Conservation (phyloP, 2,329 filamentous ascomycete genomes). For the Aspergillus brunneoviolaceus region DNA sequence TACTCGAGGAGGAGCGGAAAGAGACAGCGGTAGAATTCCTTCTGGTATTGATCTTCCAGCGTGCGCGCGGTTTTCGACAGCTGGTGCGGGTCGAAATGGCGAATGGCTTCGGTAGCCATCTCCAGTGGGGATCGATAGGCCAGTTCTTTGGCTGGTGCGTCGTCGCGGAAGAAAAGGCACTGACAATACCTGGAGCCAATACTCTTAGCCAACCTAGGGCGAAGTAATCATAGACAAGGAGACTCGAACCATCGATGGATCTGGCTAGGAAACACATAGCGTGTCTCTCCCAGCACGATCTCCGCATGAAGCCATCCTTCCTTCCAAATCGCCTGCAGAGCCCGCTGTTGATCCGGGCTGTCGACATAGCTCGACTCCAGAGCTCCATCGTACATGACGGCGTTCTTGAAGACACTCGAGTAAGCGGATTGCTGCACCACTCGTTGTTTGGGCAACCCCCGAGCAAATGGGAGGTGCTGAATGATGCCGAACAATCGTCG, state of each 20-base stretch:
- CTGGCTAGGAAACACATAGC: conserved; percentile 11
- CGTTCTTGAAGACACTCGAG: too few relatives aligned
- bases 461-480: conserved; percentile 1
- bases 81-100: conserved; percentile 11
- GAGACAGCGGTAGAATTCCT: conserved; percentile 18
- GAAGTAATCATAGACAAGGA: too few relatives aligned
- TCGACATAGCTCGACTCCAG: too few relatives aligned
- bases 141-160: background rate
- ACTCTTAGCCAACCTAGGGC: too few relatives aligned
- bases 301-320: conserved; percentile 17
- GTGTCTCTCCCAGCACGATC: conserved; percentile 2
- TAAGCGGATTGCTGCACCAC: too few relatives aligned
- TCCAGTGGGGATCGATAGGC: conserved; percentile 8
- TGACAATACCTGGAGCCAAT: too few relatives aligned
- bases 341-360: background rate
- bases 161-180: too few relatives aligned
- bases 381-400: too few relatives aligned
- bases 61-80: conserved; percentile 11
- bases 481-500: background rate
- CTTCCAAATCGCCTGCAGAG: conserved; percentile 6
- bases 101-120: conserved; percentile 12
- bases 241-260: conserved; percentile 12
- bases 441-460: conserved; percentile 1
- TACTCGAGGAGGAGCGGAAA: too few relatives aligned
- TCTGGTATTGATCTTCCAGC: conserved; percentile 17